Evolutionary conservation across 768 basidiomycete genomes (phyloP).

Genomic region (Suillus paluster): DNA sequence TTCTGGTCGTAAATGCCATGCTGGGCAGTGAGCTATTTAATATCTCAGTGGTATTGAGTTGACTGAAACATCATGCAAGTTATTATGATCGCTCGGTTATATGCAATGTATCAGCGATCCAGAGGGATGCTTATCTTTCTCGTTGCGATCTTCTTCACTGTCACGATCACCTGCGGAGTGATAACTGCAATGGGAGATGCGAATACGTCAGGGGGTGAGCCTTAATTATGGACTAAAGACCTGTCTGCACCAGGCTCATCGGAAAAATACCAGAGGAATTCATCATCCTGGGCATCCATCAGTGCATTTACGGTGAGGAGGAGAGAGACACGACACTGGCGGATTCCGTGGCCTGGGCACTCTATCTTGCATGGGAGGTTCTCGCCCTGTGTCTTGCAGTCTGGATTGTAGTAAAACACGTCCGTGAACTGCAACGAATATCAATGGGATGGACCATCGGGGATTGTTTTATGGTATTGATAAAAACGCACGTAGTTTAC

Average conservation of each 20-base stretch:
- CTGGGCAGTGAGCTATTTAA: not conserved
- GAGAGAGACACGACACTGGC: not conserved
- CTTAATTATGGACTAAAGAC: not conserved
- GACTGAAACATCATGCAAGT: not conserved
- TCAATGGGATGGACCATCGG: not conserved
- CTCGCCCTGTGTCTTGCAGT: not conserved
- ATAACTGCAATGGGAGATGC: not conserved
- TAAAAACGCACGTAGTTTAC: not conserved
- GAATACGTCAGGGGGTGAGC: not conserved
- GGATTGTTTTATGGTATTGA: not conserved
- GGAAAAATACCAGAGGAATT: not conserved
- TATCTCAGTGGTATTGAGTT: not conserved
- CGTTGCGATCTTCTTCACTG: not conserved
- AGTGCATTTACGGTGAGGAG: not conserved
- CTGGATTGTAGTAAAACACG: conserved; percentile 1
- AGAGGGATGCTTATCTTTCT: not conserved
- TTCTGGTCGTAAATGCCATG: not conserved
- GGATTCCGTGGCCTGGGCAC: not conserved
- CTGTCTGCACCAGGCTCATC: not conserved
- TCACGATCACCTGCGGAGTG: not conserved
- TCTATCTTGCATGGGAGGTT: not conserved
- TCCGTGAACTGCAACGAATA: not conserved
- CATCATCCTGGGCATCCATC: not conserved
- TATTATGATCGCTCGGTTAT: not conserved
- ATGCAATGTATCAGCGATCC: not conserved